Percentiles rank a stretch among this genome's conserved stretches.
These are phyloP conservation scores for Pleurotus sapidus DNA, from an alignment of 768 basidiomycete genomes.

Conservation along the genomic window DNA sequence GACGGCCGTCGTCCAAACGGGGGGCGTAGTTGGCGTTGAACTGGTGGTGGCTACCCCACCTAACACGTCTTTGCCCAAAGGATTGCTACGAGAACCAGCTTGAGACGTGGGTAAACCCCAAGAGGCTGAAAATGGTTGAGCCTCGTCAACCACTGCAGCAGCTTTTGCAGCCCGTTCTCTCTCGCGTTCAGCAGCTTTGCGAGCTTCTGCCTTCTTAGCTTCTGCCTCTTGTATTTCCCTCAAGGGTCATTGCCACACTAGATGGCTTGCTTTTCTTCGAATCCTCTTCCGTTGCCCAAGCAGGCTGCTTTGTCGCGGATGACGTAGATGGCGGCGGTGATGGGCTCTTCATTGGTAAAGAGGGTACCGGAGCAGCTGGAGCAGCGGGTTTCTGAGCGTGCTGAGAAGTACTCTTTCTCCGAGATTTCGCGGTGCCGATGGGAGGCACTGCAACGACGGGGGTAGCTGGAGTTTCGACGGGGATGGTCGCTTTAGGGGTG, in stretches of 20 bases:
- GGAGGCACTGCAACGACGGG: constrained; percentile 7
- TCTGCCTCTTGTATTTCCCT: constrained; percentile 97
- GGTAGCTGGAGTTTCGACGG: constrained; percentile 12
- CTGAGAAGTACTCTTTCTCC: constrained; percentile 14
- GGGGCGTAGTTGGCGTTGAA: constrained; percentile 24
- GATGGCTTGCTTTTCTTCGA: constrained; percentile 48
- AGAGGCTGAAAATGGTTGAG: constrained; percentile 62
- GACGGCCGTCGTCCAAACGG: constrained; percentile 73
- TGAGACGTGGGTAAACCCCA: constrained; percentile 91
- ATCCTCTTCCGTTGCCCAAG: constrained; percentile 73
- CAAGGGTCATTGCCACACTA: constrained; percentile 55
- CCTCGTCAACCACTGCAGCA: constrained; percentile 48
- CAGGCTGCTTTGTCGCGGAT: constrained; percentile 19
- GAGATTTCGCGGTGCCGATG: constrained; percentile 11
- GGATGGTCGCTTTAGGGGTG: not conserved
- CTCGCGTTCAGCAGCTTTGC: constrained; percentile 73
- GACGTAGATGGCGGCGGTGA: constrained; percentile 19
- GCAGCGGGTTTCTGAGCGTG: constrained; percentile 13
- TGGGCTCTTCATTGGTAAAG: constrained; percentile 16
- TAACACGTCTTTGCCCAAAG: constrained; percentile 41
- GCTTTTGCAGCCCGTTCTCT: constrained; percentile 58
- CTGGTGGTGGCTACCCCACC: constrained; percentile 16
- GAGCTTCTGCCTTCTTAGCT: constrained; percentile 71
- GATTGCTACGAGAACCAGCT: constrained; percentile 47
- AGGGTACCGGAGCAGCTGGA: constrained; percentile 13